A percentile compares a stretch with the other conserved stretches of the same genome.
Evolutionary conservation across 228 moss, liverwort and hornwort species (phyloP).

Genomic region (Sphagnum fallax): DNA sequence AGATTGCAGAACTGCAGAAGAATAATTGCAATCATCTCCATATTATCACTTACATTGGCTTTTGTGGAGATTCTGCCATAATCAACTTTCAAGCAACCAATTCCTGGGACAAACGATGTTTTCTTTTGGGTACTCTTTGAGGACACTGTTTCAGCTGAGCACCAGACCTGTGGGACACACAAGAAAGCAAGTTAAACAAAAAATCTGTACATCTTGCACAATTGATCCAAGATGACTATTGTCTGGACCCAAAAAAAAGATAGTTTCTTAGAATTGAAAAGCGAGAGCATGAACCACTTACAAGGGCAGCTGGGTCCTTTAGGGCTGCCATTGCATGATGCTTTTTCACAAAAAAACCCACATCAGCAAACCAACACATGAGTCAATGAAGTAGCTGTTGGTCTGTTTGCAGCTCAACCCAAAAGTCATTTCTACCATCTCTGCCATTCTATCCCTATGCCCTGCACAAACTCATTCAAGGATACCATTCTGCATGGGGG

Average conservation of each 20-base stretch:
- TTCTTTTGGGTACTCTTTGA: neutral
- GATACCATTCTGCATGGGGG: too few species aligned
- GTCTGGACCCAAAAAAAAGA: neutral
- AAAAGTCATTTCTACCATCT: too few species aligned
- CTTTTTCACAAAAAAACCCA: too few species aligned
- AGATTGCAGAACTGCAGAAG: neutral
- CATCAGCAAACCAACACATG: too few species aligned
- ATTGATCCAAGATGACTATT: neutral
- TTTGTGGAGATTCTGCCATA: neutral
- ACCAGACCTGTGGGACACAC: neutral
- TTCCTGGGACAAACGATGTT: neutral
- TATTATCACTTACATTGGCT: neutral
- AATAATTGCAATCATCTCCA: neutral
- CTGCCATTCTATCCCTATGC: too few species aligned
- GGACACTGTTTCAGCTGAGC: neutral
- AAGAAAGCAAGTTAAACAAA: neutral
- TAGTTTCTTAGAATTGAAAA: neutral
- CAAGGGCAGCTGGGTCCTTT: constrained; percentile 1
- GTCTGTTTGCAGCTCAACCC: too few species aligned
- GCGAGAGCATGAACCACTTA: neutral
- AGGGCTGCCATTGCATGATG: neutral
- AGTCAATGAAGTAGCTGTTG: too few species aligned
- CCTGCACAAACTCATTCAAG: too few species aligned
- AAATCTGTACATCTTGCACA: neutral
- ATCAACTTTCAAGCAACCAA: neutral